Evolutionary conservation across 2,329 filamentous ascomycete genomes (phyloP), one percentile per base, ranked within the genome.

Genomic region (Cryoendolithus antarcticus): DNA sequence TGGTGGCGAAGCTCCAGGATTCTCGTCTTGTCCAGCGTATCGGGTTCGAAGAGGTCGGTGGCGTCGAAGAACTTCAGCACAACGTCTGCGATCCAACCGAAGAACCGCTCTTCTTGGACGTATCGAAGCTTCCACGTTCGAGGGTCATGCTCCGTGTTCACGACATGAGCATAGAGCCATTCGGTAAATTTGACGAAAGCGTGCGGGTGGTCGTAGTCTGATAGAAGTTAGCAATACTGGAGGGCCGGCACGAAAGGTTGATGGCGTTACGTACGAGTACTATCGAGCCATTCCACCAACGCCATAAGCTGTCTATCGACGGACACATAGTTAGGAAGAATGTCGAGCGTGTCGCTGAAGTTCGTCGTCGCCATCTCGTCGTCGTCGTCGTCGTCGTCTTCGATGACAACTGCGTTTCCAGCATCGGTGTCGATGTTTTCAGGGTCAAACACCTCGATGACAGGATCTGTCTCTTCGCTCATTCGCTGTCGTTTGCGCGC

Each of bases 401-500:
- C 53, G 13, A 67, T 53, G 32, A 61, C 52, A 43, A 66, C 56
- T 29, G 63, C 54, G 35, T 56, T 59, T 19, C 57, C 55, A 38
- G 57, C 58, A 29, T 46, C 49, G 24, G 45, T 47, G 41, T 61
- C 64, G 30, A 62, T 57, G 51, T 65, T 60, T 40, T 63, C 60
- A 31, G 52, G 58, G 34, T 56, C 50, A 31, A 59, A 47, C 35
- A 49, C 48, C 45, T 53, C 48, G 41, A 57, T 48, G 30, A 48
- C 34, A 12, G 53, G 45, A 12, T 47, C 44, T 8, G 32, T 30
- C 19, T 57, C 63, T 49, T 61, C 60, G 49, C 62, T 66, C 37
- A 61, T 43, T 40, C 60, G 53, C 43, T 62, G 64, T 51, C 64
- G 62, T 57, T 69, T 69, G 51, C 65, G 62, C 27, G 62, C 61